These are phyloP conservation scores for Aspergillus pseudoviridinutans DNA, from an alignment of 2,329 filamentous ascomycete species.

Conservation along the genomic window DNA sequence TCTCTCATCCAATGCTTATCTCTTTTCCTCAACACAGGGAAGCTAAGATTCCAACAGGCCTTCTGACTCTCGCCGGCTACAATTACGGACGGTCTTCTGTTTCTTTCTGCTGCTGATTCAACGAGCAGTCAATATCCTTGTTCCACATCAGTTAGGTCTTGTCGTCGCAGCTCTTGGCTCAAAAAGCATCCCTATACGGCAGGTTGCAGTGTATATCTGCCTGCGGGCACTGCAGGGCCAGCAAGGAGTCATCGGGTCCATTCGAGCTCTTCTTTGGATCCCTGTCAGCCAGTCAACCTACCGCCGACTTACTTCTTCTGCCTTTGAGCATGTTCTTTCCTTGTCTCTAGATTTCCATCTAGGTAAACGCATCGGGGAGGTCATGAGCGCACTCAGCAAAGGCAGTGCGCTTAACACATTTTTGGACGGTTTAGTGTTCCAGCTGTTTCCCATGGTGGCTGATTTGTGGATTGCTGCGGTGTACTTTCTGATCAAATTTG, in stretches of 20 bases:
- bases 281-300: slow-evolving; percentile 93
- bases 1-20: not conserved
- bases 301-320: slow-evolving; percentile 82
- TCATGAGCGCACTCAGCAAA: slow-evolving; percentile 48
- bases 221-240: slow-evolving; percentile 77
- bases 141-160: slow-evolving; percentile 71
- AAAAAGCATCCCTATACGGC: slow-evolving; percentile 62
- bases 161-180: slow-evolving; percentile 69
- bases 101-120: slow-evolving; percentile 73
- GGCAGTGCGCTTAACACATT: slow-evolving; percentile 50
- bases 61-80: slow-evolving; percentile 65
- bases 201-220: slow-evolving; percentile 68
- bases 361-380: slow-evolving; percentile 50
- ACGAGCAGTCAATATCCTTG: slow-evolving; percentile 74
- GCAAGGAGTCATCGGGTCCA: slow-evolving; percentile 75
- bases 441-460: slow-evolving; percentile 57
- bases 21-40: not conserved
- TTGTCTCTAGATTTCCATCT: slow-evolving; percentile 62
- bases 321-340: slow-evolving; percentile 90
- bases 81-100: slow-evolving; percentile 75
- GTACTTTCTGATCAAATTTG: slow-evolving; percentile 58
- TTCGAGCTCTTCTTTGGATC: slow-evolving; percentile 84
- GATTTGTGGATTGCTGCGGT: slow-evolving; percentile 58
- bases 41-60: slow-evolving; percentile 52
- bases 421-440: slow-evolving; percentile 62